Conservation (phyloP, 768 basidiomycete genomes). For the Suillus alpinus region DNA sequence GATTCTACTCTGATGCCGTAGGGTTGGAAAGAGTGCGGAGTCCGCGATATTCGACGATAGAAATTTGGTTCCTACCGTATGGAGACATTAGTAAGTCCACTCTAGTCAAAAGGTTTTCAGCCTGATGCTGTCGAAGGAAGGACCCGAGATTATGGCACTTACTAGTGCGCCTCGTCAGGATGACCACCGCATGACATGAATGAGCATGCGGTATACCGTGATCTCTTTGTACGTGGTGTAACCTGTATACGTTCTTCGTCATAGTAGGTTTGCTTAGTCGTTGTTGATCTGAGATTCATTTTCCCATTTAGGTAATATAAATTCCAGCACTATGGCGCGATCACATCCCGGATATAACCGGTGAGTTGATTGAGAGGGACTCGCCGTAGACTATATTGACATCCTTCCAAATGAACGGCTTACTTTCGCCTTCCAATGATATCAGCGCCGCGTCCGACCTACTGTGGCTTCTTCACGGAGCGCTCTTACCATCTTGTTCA, state of each 20-base stretch:
- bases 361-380: slow-evolving; percentile 3
- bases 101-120: not conserved
- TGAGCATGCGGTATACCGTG: not conserved
- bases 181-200: not conserved
- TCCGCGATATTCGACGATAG: not conserved
- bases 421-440: slow-evolving; percentile 5
- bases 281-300: slow-evolving; percentile 30
- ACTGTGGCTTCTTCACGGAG: not conserved
- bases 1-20: not conserved
- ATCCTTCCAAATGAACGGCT: not conserved
- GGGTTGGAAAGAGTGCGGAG: not conserved
- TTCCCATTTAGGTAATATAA: slow-evolving; percentile 19
- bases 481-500: slow-evolving; percentile 8
- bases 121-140: not conserved
- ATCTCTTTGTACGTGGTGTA: not conserved
- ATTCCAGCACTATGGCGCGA: slow-evolving; percentile 15
- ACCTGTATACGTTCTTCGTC: not conserved
- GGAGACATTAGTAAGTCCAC: not conserved
- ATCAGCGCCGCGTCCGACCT: slow-evolving; percentile 12
- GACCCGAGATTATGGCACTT: not conserved
- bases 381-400: not conserved
- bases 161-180: not conserved
- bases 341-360: slow-evolving; percentile 18
- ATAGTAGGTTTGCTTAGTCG: not conserved
- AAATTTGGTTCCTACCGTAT: not conserved